Percentiles rank a stretch among this genome's conserved stretches.
phyloP scores from a whole-genome alignment of 2,329 filamentous ascomycete species.

The Xylariales sp. region DNA sequence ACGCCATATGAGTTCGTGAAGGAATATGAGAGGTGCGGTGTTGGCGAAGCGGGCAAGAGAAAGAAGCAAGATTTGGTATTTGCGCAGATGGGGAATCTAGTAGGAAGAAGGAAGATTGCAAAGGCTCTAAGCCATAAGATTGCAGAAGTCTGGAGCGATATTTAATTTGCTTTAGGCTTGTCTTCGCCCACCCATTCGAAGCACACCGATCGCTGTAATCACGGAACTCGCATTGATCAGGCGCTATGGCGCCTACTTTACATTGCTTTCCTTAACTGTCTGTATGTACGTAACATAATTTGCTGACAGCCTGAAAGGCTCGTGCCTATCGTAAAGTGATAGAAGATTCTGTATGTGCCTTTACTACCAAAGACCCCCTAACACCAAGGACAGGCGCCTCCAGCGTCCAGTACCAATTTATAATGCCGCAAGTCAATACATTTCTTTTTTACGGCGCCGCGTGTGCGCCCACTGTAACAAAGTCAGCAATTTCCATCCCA shows the following conservation, averaged over 20 bases:
- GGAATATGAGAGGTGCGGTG: constrained; percentile 70
- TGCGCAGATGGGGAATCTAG: constrained; percentile 64
- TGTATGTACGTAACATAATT: not conserved
- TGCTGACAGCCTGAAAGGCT: constrained; percentile 1
- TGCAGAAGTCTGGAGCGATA: constrained; percentile 76
- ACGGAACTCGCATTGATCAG: not conserved
- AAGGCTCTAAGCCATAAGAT: constrained; percentile 75
- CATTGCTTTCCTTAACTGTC: not conserved
- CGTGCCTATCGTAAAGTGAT: not conserved
- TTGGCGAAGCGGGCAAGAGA: constrained; percentile 62
- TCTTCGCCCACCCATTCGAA: not conserved
- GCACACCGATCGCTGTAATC: not conserved
- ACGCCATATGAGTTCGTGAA: constrained; percentile 79
- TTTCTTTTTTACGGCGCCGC: constrained; percentile 2
- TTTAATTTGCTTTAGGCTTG: constrained; percentile 9
- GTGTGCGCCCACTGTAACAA: constrained; percentile 33
- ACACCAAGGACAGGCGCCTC: not conserved
- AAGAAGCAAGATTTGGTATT: constrained; percentile 71
- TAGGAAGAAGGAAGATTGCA: constrained; percentile 76
- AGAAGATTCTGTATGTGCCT: not conserved
- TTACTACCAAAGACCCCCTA: not conserved
- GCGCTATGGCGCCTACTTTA: not conserved
- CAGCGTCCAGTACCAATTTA: not conserved
- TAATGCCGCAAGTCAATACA: not conserved
- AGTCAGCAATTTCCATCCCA: constrained; percentile 14